Conservation (phyloP, 2,329 filamentous ascomycete genomes). For the Epichloe bromicola region DNA sequence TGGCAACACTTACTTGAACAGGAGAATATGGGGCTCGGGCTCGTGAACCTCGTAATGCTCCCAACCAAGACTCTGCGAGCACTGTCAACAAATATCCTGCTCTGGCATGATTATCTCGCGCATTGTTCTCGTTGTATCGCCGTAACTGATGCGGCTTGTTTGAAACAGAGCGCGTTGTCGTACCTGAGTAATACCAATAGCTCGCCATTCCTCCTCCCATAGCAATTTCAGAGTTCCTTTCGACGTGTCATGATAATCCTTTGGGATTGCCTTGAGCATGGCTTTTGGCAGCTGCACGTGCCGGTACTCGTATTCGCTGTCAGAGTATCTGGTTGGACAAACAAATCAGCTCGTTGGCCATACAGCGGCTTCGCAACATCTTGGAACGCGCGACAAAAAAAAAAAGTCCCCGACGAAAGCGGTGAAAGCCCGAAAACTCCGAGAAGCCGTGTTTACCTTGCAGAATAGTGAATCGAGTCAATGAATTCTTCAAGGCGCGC, state of each 20-base stretch:
- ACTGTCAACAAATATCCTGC: neutral
- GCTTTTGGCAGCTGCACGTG: conserved; percentile 96
- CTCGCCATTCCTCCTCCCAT: conserved; percentile 98
- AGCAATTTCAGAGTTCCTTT: conserved; percentile 91
- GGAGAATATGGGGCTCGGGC: conserved; percentile 91
- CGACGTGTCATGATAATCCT: conserved; percentile 79
- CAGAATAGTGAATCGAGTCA: conserved; percentile 90
- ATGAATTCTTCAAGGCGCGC: conserved; percentile 80
- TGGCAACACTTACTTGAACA: conserved; percentile 66
- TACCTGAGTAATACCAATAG: conserved; percentile 93
- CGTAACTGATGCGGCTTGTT: neutral
- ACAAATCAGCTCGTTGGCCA: conserved; percentile 3
- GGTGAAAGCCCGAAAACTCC: neutral
- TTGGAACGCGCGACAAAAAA: neutral
- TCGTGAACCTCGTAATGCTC: conserved; percentile 99
- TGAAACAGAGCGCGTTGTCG: conserved; percentile 10
- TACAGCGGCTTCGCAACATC: neutral
- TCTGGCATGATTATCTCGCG: neutral
- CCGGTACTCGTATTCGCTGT: conserved; percentile 88
- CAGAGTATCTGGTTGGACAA: conserved; percentile 58
- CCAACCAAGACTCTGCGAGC: conserved; percentile 79
- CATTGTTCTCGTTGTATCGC: neutral
- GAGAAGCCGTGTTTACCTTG: conserved; percentile 43
- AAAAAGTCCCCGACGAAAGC: neutral
- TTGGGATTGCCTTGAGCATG: conserved; percentile 94